A percentile compares a stretch with the other conserved stretches of the same genome.
phyloP scores from a whole-genome alignment of 805 yeast genomes.

The Wickerhamiella allomyrinae region DNA sequence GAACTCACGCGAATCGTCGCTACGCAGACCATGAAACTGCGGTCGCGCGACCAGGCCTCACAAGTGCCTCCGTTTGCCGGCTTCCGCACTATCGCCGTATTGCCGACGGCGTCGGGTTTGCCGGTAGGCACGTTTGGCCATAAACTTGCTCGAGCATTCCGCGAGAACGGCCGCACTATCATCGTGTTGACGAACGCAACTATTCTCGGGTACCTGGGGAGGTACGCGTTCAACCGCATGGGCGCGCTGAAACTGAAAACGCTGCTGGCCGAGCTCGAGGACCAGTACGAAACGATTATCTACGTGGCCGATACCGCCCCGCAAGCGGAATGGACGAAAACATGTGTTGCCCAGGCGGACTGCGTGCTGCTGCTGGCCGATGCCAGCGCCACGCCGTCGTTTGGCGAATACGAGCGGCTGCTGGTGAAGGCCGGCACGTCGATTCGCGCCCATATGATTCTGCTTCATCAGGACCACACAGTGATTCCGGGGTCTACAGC shows the following conservation, averaged over 20 bases:
- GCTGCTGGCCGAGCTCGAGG: slow-evolving; percentile 81
- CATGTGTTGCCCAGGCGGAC: slow-evolving; percentile 91
- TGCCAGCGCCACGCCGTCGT: slow-evolving; percentile 52
- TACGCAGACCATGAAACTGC: slow-evolving; percentile 13
- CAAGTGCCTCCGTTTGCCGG: slow-evolving; percentile 23
- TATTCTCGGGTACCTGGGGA: slow-evolving; percentile 65
- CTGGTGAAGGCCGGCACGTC: slow-evolving; percentile 63
- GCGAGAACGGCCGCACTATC: slow-evolving; percentile 56
- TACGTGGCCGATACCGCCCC: slow-evolving; percentile 79
- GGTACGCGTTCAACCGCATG: slow-evolving; percentile 82
- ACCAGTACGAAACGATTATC: slow-evolving; percentile 70
- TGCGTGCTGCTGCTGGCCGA: slow-evolving; percentile 83
- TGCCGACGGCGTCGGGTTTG: slow-evolving; percentile 68
- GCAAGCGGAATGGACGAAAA: slow-evolving; percentile 76
- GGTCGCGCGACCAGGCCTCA: not conserved
- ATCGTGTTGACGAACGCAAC: slow-evolving; percentile 74
- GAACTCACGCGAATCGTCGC: slow-evolving; percentile 84
- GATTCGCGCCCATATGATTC: slow-evolving; percentile 73
- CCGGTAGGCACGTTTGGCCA: slow-evolving; percentile 81
- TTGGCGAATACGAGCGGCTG: slow-evolving; percentile 77
- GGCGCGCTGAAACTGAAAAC: slow-evolving; percentile 79
- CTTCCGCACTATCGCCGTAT: slow-evolving; percentile 69
- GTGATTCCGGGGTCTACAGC: slow-evolving; percentile 79
- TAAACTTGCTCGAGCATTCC: slow-evolving; percentile 54
- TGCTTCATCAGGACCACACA: slow-evolving; percentile 67